Percentiles rank a stretch among this genome's conserved stretches.
phyloP scores from a whole-genome alignment of 306 rosid genomes.

The Cicer pinnatifidum region DNA sequence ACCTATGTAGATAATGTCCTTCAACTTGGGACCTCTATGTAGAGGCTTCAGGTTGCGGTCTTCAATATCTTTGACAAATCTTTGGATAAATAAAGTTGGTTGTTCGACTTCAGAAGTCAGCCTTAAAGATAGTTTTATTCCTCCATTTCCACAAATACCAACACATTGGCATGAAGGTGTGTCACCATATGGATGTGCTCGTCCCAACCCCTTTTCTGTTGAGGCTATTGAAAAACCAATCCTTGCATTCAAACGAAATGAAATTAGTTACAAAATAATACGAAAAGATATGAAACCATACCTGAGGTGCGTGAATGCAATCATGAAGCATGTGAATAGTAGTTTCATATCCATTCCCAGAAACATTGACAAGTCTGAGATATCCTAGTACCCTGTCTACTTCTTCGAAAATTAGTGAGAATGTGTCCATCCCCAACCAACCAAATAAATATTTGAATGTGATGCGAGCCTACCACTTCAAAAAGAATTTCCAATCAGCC shows the following conservation, averaged over 20 bases:
- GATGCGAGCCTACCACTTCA: not conserved
- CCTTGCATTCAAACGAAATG: not conserved
- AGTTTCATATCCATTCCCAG: not conserved
- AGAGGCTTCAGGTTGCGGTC: too few species aligned
- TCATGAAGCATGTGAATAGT: not conserved
- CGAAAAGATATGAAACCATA: not conserved
- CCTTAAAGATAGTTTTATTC: too few species aligned
- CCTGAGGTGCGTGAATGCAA: not conserved
- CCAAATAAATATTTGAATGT: not conserved
- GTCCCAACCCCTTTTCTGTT: not conserved
- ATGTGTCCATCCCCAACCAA: not conserved
- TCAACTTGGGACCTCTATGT: too few species aligned
- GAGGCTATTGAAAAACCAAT: not conserved
- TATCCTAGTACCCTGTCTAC: not conserved
- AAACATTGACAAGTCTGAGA: not conserved
- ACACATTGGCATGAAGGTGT: too few species aligned
- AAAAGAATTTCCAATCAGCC: not conserved
- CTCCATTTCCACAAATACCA: too few species aligned
- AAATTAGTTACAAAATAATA: not conserved
- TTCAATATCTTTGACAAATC: too few species aligned
- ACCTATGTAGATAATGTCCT: too few species aligned
- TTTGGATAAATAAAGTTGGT: too few species aligned
- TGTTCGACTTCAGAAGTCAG: too few species aligned
- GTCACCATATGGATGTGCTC: too few species aligned
- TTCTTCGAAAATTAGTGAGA: not conserved